Evolutionary conservation across 2,329 filamentous ascomycete species (phyloP).

Genomic region (Botrytis medusae): DNA sequence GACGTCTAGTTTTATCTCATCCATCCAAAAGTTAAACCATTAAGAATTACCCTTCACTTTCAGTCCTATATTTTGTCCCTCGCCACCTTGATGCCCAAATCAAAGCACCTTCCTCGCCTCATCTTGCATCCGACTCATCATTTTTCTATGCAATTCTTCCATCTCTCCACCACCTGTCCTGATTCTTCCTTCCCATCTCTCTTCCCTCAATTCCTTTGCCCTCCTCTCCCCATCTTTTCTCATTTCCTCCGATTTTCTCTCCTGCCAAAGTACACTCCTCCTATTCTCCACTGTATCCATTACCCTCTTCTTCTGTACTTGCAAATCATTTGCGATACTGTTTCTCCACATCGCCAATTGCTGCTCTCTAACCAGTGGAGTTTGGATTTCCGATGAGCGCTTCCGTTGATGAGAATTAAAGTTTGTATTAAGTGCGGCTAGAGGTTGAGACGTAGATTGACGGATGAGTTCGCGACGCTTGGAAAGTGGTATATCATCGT

Average conservation of each 20-base stretch:
- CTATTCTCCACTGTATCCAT: constrained; percentile 51
- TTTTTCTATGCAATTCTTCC: constrained; percentile 74
- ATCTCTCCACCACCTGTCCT: constrained; percentile 70
- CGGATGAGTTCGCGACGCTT: constrained; percentile 62
- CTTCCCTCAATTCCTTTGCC: constrained; percentile 57
- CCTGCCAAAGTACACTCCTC: constrained; percentile 56
- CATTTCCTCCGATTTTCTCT: constrained; percentile 56
- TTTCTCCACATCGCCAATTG: constrained; percentile 67
- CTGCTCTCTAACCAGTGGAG: constrained; percentile 51
- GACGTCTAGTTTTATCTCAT: neutral
- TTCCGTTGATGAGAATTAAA: constrained; percentile 58
- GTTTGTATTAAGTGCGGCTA: constrained; percentile 29
- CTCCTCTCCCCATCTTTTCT: constrained; percentile 56
- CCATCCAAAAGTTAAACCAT: neutral
- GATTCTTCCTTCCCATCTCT: constrained; percentile 72
- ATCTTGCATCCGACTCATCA: constrained; percentile 49
- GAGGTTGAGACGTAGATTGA: constrained; percentile 36
- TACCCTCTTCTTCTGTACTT: constrained; percentile 38
- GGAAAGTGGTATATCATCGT: constrained; percentile 70
- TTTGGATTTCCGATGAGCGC: constrained; percentile 47
- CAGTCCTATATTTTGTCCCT: neutral
- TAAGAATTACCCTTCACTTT: neutral
- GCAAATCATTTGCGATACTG: constrained; percentile 63
- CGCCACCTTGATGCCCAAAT: neutral
- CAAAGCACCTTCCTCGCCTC: constrained; percentile 12